Evolutionary conservation across 305 asterid genomes (phyloP).

Genomic region (Stenogyne calaminthoides): DNA sequence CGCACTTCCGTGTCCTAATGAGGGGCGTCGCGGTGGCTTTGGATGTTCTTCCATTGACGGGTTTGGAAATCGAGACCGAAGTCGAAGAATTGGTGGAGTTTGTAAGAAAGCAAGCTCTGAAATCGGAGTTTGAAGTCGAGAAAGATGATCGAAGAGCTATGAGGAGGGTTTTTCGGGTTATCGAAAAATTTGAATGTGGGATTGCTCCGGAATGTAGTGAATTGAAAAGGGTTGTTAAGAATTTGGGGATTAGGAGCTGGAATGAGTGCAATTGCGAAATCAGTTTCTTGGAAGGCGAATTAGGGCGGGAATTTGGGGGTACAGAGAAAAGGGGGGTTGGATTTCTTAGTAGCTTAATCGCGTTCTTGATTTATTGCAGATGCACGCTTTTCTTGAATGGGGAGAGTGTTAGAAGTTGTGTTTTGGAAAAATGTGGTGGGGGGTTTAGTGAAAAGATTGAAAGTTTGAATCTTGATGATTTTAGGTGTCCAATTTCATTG

Average conservation of each 20-base stretch:
- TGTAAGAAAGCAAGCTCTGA: conserved; percentile 49
- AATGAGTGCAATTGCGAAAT: conserved; percentile 54
- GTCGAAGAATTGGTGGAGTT: conserved; percentile 57
- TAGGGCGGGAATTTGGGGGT: conserved; percentile 38
- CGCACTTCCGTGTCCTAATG: conserved; percentile 52
- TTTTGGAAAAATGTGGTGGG: conserved; percentile 1
- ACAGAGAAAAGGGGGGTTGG: conserved; percentile 45
- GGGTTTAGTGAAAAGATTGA: conserved; percentile 14
- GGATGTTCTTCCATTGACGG: conserved; percentile 52
- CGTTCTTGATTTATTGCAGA: conserved; percentile 62
- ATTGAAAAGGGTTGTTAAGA: conserved; percentile 52
- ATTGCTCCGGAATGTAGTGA: conserved; percentile 49
- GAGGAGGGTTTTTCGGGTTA: conserved; percentile 36
- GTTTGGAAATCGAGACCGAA: conserved; percentile 42
- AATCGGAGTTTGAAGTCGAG: conserved; percentile 44
- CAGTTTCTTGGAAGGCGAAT: conserved; percentile 58
- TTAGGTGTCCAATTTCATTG: conserved; percentile 78
- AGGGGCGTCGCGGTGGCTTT: conserved; percentile 55
- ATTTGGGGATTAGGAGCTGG: conserved; percentile 66
- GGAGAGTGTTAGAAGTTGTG: not conserved
- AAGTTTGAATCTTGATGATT: conserved; percentile 65
- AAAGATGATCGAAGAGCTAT: conserved; percentile 39
- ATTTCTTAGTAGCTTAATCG: conserved; percentile 50
- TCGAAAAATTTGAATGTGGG: conserved; percentile 46
- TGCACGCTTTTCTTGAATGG: conserved; percentile 50